Evolutionary conservation across 169 alveolate genomes (phyloP).

Genomic region (Eimeria necatrix): DNA sequence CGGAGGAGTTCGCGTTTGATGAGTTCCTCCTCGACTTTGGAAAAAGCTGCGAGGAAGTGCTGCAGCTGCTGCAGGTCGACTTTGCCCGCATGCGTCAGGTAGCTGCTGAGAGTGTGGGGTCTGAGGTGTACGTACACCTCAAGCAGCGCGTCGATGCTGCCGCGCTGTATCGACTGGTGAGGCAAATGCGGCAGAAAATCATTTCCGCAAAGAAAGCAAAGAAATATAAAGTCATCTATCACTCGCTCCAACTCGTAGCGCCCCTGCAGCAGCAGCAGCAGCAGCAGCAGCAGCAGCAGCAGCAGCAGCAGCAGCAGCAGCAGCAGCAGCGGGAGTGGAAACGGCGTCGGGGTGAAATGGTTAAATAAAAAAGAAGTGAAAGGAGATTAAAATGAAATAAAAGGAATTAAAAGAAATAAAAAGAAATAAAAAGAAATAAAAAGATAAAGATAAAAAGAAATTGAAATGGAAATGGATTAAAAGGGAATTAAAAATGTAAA

Average conservation of each 20-base stretch:
- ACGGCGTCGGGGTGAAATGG: not conserved
- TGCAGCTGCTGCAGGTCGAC: constrained; percentile 47
- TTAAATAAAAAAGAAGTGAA: not conserved
- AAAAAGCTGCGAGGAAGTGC: constrained; percentile 55
- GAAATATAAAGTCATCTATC: constrained; percentile 97
- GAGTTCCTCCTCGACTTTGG: constrained; percentile 69
- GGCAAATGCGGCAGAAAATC: constrained; percentile 98
- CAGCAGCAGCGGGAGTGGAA: not conserved
- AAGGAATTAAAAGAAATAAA: too few relatives aligned
- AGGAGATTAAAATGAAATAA: too few relatives aligned
- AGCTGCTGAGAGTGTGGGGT: constrained; percentile 61
- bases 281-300: constrained; percentile 23
- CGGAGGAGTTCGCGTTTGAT: constrained; percentile 63
- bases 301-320: constrained; percentile 2
- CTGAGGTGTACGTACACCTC: constrained; percentile 69
- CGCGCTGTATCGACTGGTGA: constrained; percentile 93
- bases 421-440: not conserved
- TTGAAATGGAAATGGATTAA: not conserved
- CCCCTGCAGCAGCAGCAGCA: constrained; percentile 66
- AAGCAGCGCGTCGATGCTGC: constrained; percentile 69
- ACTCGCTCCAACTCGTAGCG: constrained; percentile 95
- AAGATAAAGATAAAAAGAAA: too few relatives aligned
- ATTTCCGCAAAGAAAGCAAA: constrained; percentile 96
- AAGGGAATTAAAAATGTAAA: not conserved
- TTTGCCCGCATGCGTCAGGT: constrained; percentile 78